Base-by-base conservation (phyloP, 345 rosid species). In the Kernera saxatilis region DNA sequence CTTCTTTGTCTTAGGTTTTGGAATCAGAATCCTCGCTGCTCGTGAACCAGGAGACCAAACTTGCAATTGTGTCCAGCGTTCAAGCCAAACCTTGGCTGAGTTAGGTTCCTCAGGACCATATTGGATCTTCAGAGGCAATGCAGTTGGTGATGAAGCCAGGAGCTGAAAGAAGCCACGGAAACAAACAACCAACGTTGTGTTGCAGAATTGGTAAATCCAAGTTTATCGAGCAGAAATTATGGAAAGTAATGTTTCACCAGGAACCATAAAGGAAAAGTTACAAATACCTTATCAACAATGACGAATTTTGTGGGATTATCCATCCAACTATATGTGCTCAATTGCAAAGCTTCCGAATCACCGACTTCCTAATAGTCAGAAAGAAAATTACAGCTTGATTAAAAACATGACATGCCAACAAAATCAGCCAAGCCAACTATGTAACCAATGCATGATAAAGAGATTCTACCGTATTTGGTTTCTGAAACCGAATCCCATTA, bases 11-110 rank as follows among this genome's bases (percentile, higher is more conserved):
- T 45, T 69, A 55, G 83, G 5, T 69, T 80, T 80, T 52, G 79
- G 75, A 27, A 60, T 62, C 17, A 43, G 59, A 64, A 69, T 78
- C 69, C 32, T 87, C 75, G 72, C 75, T 61, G 57, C 65, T 54
- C 73, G 82, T 21, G 82, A 67, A 70, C 60, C 70, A 50, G 81
- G 76, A 64, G 67, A 80, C 94, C 90, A 88, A 70, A 88, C 85
- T 65, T 43, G 81, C 53, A 84, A 71, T n/a, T 35, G 81, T 62
- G 88, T 82, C 96, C 98, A 92, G 61, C 94, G 86, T 70, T 73
- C 84, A 63, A 88, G 82, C 98, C 98, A 92, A 62, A 76, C 81
- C 81, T 75, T 53, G 30, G 83, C 80, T 5, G 86, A 83, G 77
- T 92, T 89, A 43, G 88, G 84, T 37, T 89, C 88, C 71, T 78